phyloP scores from a whole-genome alignment of 257 asterid species.

The Gynochthodes officinalis region DNA sequence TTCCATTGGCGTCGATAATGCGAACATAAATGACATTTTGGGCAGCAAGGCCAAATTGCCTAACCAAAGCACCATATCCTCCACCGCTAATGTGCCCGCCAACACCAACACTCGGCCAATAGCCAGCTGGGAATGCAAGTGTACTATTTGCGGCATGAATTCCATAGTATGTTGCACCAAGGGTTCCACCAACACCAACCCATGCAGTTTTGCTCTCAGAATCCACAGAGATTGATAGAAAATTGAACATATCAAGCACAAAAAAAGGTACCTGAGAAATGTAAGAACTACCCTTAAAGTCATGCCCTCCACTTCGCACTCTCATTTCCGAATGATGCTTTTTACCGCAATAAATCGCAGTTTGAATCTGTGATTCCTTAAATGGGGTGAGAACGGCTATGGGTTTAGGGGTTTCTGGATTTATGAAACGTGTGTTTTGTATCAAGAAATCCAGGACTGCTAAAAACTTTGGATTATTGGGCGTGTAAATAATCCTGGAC shows the following conservation, averaged over 20 bases:
- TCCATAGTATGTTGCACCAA: neutral
- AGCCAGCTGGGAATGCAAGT: neutral
- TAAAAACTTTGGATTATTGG: neutral
- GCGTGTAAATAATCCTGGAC: slow-evolving; percentile 1
- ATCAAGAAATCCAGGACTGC: neutral
- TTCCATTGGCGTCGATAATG: too few species aligned
- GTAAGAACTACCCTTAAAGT: neutral
- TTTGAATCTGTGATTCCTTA: neutral
- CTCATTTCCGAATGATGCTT: neutral
- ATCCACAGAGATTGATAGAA: neutral
- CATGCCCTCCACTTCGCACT: slow-evolving; percentile 8
- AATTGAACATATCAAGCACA: neutral
- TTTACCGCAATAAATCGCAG: neutral
- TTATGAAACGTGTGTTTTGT: neutral
- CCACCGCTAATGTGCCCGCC: slow-evolving; percentile 6
- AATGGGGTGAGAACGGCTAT: neutral
- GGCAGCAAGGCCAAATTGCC: neutral
- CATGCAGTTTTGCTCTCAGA: neutral
- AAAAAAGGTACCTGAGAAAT: neutral
- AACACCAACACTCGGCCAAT: neutral
- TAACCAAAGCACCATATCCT: neutral
- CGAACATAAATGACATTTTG: neutral
- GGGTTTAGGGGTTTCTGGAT: neutral
- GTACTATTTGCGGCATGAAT: neutral
- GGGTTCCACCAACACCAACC: slow-evolving; percentile 4